Conservation (phyloP, 441 rosid genomes). For the Breynia disticha region DNA sequence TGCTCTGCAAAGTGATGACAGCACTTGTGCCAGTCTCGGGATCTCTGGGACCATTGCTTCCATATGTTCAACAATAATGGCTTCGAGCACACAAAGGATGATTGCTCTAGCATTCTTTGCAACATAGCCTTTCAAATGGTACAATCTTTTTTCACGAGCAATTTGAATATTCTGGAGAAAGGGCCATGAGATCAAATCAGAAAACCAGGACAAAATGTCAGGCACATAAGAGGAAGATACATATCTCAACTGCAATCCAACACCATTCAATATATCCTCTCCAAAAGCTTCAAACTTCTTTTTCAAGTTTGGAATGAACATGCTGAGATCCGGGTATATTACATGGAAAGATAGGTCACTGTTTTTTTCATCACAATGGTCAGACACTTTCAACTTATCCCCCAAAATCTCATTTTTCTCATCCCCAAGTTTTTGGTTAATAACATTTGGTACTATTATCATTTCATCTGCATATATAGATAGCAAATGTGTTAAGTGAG, state of each 20-base stretch:
- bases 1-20: slow-evolving; percentile 56
- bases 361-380: slow-evolving; percentile 24
- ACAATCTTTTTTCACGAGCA: slow-evolving; percentile 21
- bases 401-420: slow-evolving; percentile 25
- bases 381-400: slow-evolving; percentile 22
- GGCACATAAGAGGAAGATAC: slow-evolving; percentile 53
- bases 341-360: slow-evolving; percentile 42
- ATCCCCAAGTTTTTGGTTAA: slow-evolving; percentile 30
- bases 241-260: slow-evolving; percentile 62
- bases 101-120: slow-evolving; percentile 72
- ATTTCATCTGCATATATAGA: slow-evolving; percentile 71
- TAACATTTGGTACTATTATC: slow-evolving; percentile 35
- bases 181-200: slow-evolving; percentile 66
- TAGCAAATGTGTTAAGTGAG: slow-evolving; percentile 50
- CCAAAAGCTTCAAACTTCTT: slow-evolving; percentile 62
- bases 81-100: slow-evolving; percentile 65
- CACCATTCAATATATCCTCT: slow-evolving; percentile 71
- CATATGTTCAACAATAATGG: slow-evolving; percentile 66
- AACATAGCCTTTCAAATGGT: slow-evolving; percentile 50
- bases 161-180: slow-evolving; percentile 30
- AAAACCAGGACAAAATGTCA: slow-evolving; percentile 81
- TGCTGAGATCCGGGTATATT: slow-evolving; percentile 57
- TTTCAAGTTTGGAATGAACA: slow-evolving; percentile 65
- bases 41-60: slow-evolving; percentile 80
- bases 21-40: slow-evolving; percentile 67